These are phyloP conservation scores for Laguncularia racemosa DNA, from an alignment of 345 rosid genomes.

Conservation along the genomic window DNA sequence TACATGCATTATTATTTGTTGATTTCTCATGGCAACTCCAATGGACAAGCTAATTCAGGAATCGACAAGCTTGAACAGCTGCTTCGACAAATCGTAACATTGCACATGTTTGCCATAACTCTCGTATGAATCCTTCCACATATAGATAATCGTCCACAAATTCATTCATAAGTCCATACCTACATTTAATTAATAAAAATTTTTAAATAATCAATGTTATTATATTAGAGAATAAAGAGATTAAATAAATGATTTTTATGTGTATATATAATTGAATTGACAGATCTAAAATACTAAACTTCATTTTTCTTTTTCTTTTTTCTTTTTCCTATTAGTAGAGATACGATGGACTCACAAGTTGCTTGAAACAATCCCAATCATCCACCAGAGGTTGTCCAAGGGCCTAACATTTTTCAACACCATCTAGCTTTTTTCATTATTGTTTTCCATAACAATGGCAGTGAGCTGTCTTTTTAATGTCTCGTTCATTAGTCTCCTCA, in stretches of 20 bases:
- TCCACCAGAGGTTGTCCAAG: conserved; percentile 27
- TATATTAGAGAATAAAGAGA: no score
- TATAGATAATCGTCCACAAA: conserved; percentile 21
- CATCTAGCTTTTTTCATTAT: conserved; percentile 3
- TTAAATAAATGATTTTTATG: no score
- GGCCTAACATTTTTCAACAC: conserved; percentile 15
- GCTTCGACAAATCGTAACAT: conserved; percentile 19
- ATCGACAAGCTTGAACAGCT: conserved; percentile 22
- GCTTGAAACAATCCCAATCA: conserved; percentile 44
- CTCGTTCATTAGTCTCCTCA: conserved; percentile 18
- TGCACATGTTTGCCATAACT: conserved; percentile 37
- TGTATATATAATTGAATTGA: no score
- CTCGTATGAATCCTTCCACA: conserved; percentile 31
- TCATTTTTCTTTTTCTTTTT: no score
- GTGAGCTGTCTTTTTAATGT: conserved; percentile 20
- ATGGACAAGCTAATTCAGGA: no score
- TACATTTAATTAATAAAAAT: background rate
- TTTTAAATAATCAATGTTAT: background rate
- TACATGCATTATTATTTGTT: no score
- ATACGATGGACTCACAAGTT: conserved; percentile 16
- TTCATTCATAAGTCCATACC: conserved; percentile 26
- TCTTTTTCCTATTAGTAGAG: no score
- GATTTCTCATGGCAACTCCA: no score
- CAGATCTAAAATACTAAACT: no score
- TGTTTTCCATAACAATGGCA: conserved; percentile 15